Evolutionary conservation across 2,329 filamentous ascomycete genomes (phyloP), one percentile per base, ranked within the genome.

Genomic region (Orbilia oligospora): DNA sequence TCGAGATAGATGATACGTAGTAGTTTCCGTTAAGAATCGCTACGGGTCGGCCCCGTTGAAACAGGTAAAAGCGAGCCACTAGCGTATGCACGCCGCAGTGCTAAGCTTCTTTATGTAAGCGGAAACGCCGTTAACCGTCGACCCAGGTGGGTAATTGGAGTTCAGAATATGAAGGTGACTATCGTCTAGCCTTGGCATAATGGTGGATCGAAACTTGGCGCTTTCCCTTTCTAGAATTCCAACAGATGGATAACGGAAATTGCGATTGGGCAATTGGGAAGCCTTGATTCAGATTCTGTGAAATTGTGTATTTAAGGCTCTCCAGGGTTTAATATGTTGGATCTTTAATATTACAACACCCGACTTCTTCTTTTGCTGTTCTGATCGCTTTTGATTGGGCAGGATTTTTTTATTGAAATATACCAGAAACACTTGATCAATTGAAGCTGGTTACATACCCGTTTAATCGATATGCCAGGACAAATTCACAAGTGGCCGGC

Each of bases 401-500:
- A 41, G 9, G 16, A 1, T 12, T 41, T 5, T 12, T 41, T 41
- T 14, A n/a, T 4, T 41, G 12, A 16, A 16, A 0, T 41, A 14
- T 16, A 16, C 14, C 3, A 41, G 38, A n/a, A 41, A 12, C 38
- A 14, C 38, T 38, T 14, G 36, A 10, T 2, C 36, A 38, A 38
- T 38, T 30, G 27, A 30, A 30, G 27, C 27, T 6, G 3, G 27
- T 6, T 30, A 30, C 6, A 30, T 30, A 30, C 6, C 27, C 27
- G 27, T 53, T 27, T 53, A 5, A 30, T 8, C 70, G 30, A 81
- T 82, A 81, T 82, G 80, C 80, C 80, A 10, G 80, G 79, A 36
- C 67, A 58, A 68, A 64, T 81, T 20, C 36, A 75, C 14, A 66
- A 70, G 10, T 83, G 83, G 82, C 82, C 82, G n/a, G 67, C 68